Evolutionary conservation across 352 stramenopile genomes (phyloP).

Genomic region (Globisporangium spinosum): DNA sequence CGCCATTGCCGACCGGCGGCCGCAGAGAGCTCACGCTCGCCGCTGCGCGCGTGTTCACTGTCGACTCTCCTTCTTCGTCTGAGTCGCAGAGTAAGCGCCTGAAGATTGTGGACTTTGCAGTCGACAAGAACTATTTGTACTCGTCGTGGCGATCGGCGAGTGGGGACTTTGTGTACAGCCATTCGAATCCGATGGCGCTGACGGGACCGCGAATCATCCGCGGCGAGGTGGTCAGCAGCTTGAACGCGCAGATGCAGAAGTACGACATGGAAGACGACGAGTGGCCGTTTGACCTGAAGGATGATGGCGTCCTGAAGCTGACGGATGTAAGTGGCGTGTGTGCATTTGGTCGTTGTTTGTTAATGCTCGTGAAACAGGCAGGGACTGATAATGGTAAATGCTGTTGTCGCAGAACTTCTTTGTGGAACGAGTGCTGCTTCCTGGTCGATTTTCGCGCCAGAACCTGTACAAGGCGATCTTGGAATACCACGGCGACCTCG

Average conservation of each 20-base stretch:
- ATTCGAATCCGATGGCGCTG: slow-evolving; percentile 65
- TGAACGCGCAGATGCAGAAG: slow-evolving; percentile 64
- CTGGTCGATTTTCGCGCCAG: slow-evolving; percentile 60
- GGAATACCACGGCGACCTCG: slow-evolving; percentile 38
- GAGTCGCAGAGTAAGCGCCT: slow-evolving; percentile 32
- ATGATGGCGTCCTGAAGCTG: slow-evolving; percentile 29
- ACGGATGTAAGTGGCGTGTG: slow-evolving; percentile 38
- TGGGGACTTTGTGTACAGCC: slow-evolving; percentile 56
- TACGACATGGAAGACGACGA: slow-evolving; percentile 53
- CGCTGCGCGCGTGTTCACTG: slow-evolving; percentile 50
- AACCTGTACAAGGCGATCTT: slow-evolving; percentile 58
- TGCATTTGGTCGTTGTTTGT: neutral
- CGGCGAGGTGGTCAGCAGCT: slow-evolving; percentile 47
- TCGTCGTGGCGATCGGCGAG: slow-evolving; percentile 66
- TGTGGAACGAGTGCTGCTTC: slow-evolving; percentile 48
- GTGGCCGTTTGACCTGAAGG: slow-evolving; percentile 53
- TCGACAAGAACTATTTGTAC: slow-evolving; percentile 65
- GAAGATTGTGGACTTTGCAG: slow-evolving; percentile 69
- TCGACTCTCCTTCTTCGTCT: slow-evolving; percentile 14
- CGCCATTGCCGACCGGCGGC: slow-evolving; percentile 21
- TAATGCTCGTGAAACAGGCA: neutral
- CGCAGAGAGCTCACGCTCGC: slow-evolving; percentile 42
- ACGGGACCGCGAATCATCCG: slow-evolving; percentile 55
- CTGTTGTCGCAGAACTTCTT: slow-evolving; percentile 44
- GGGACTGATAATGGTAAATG: neutral